phyloP scores from a whole-genome alignment of 257 asterid genomes.

The Coffea canephora region DNA sequence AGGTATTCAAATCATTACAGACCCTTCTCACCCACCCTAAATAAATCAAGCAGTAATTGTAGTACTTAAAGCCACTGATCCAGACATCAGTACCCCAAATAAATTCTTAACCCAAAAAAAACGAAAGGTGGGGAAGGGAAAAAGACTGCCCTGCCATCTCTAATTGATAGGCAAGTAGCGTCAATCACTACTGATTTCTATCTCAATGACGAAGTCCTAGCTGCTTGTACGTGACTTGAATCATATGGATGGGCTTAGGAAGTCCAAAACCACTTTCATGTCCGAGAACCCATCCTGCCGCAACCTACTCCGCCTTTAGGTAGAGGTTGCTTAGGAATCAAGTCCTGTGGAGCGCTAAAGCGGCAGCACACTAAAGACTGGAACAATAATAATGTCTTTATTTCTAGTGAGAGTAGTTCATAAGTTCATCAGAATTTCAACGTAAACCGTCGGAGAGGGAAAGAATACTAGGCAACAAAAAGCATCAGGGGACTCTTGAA shows the following conservation, averaged over 20 bases:
- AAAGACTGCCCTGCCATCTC: neutral
- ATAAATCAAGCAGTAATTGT: neutral
- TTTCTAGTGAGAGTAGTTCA: constrained; percentile 8
- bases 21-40: neutral
- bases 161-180: neutral
- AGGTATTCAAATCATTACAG: neutral
- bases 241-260: neutral
- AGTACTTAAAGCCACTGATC: neutral
- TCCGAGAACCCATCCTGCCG: no score
- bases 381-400: constrained; percentile 7
- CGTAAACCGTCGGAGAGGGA: constrained; percentile 15
- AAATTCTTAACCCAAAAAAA: neutral
- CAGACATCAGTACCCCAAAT: neutral
- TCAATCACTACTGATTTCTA: neutral
- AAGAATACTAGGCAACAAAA: constrained; percentile 34
- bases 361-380: constrained; percentile 10
- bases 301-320: neutral
- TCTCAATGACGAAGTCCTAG: neutral
- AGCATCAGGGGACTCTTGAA: constrained; percentile 54
- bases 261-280: no score
- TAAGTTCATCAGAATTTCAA: neutral
- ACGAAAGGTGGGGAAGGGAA: neutral
- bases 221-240: neutral
- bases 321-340: constrained; percentile 68
- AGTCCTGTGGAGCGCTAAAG: constrained; percentile 40